Percentiles rank a stretch among this genome's conserved stretches.
Conservation (phyloP, 441 rosid species). For the Corymbia citriodora region DNA sequence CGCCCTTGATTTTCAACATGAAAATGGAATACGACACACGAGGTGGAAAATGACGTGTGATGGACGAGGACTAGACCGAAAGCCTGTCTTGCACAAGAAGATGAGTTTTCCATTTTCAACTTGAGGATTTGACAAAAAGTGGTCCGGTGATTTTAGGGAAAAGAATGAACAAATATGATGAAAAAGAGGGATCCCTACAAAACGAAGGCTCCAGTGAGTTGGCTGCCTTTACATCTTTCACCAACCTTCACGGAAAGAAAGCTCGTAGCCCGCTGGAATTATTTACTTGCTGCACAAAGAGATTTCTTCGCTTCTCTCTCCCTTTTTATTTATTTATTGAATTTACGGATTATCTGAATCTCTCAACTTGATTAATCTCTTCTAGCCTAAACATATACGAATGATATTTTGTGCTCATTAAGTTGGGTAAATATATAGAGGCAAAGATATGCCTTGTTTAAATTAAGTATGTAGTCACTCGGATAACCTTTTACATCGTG, state of each 20-base stretch:
- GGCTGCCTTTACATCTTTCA: background rate
- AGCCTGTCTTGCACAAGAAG: background rate
- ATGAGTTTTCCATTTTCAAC: background rate
- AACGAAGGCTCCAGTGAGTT: background rate
- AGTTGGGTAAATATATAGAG: fast-evolving
- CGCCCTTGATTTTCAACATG: background rate
- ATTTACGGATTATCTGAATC: background rate
- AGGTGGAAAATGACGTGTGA: background rate
- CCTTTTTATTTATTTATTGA: background rate
- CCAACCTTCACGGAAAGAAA: background rate
- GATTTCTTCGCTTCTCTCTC: background rate
- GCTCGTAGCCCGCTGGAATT: background rate
- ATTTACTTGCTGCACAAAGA: background rate
- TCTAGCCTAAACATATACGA: too few species aligned
- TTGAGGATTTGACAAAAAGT: background rate
- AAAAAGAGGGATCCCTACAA: background rate
- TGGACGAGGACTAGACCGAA: background rate
- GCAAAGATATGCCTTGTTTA: background rate
- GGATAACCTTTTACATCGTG: background rate
- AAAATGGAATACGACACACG: background rate
- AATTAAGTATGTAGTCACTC: background rate
- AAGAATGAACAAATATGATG: background rate
- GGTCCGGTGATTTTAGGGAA: background rate
- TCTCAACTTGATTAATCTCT: background rate
- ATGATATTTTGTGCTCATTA: background rate